Conservation (phyloP, 306 rosid genomes). For the Casuarina cunninghamiana region DNA sequence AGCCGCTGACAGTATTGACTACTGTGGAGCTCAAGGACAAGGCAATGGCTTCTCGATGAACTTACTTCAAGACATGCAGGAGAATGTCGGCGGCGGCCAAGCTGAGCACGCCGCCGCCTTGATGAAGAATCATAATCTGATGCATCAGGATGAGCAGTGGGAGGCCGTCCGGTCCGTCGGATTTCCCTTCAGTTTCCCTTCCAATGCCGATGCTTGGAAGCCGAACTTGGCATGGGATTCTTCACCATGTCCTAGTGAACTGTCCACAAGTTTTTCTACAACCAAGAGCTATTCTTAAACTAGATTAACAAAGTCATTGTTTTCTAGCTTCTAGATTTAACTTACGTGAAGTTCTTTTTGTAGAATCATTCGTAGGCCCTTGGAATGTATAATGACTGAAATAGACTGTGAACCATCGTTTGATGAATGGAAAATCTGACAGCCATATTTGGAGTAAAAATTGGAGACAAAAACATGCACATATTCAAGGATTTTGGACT, state of each 20-base stretch:
- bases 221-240: slow-evolving; percentile 72
- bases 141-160: slow-evolving; percentile 42
- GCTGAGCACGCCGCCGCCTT: slow-evolving; percentile 19
- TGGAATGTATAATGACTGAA: slow-evolving; percentile 4
- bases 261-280: slow-evolving; percentile 53
- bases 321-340: slow-evolving; percentile 33
- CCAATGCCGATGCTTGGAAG: slow-evolving; percentile 65
- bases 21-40: slow-evolving; percentile 41
- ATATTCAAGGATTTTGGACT: neutral
- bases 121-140: slow-evolving; percentile 39
- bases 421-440: neutral
- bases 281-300: slow-evolving; percentile 61
- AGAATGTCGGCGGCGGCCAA: slow-evolving; percentile 18
- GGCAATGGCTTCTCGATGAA: slow-evolving; percentile 34
- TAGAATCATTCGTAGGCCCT: slow-evolving; percentile 5
- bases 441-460: neutral
- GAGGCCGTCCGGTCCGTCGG: slow-evolving; percentile 42
- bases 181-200: slow-evolving; percentile 44
- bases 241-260: slow-evolving; percentile 65
- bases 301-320: slow-evolving; percentile 28
- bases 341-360: neutral
- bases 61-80: slow-evolving; percentile 36
- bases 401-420: neutral
- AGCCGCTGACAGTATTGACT: slow-evolving; percentile 30
- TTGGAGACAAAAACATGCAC: neutral